phyloP scores from a whole-genome alignment of 768 basidiomycete genomes.

The Mycena albidolilacea region DNA sequence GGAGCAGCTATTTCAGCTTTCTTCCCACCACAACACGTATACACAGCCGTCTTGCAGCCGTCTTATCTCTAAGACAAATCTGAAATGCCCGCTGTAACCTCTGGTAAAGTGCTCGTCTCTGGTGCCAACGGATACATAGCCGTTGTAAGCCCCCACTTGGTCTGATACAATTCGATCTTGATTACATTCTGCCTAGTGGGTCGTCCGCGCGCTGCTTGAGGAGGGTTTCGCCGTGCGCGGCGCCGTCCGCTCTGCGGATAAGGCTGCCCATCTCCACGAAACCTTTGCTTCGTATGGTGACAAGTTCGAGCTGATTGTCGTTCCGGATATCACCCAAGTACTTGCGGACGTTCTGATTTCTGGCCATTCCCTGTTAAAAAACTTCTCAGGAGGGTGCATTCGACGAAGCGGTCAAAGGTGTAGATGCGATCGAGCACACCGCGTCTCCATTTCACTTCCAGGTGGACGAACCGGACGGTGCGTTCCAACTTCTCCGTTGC shows the following conservation, averaged over 20 bases:
- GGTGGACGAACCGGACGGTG: neutral
- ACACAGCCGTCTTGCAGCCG: too few species aligned
- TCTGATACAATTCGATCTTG: neutral
- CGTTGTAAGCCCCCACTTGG: conserved; percentile 33
- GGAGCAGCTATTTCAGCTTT: too few species aligned
- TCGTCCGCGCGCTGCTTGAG: conserved; percentile 69
- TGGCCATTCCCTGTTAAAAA: neutral
- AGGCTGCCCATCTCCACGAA: conserved; percentile 70
- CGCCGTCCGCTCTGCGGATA: conserved; percentile 73
- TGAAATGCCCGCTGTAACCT: conserved; percentile 49
- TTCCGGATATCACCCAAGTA: conserved; percentile 73
- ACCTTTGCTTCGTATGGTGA: conserved; percentile 68
- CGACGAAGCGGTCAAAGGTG: conserved; percentile 72
- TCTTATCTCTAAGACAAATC: too few species aligned
- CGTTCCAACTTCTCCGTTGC: neutral
- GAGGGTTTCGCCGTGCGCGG: conserved; percentile 76
- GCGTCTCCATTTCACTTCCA: neutral
- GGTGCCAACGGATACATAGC: conserved; percentile 76
- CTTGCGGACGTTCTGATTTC: too few species aligned
- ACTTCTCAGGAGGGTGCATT: neutral
- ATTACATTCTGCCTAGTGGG: conserved; percentile 53
- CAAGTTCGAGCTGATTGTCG: conserved; percentile 75
- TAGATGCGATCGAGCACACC: neutral
- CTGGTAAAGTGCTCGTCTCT: conserved; percentile 64
- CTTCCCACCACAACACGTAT: too few species aligned